Evolutionary conservation across 352 stramenopile species (phyloP), one percentile per base, ranked within the genome.

Genomic region (Phytophthora podocarpi): DNA sequence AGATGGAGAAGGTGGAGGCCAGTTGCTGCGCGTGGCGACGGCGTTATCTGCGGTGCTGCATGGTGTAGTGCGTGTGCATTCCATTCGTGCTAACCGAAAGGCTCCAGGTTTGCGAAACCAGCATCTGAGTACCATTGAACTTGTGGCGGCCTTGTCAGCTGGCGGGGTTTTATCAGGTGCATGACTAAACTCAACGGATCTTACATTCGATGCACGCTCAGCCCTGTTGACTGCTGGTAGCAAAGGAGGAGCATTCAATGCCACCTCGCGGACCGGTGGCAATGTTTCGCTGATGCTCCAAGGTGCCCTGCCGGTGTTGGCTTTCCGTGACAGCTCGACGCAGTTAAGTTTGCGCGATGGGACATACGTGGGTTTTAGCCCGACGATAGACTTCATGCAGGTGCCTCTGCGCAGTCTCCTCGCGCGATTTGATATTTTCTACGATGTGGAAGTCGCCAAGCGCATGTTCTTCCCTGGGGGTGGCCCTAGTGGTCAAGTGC

Each of bases 1-100:
- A 7, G 71, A 62, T 13, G 78, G 83, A 24, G 92, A 98, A 76
- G 92, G 92, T 40, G 92, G 92, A 45, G 92, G 92, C 0, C 92
- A 98, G 55, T 74, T 98, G 26, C 63, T 97, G 21, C 89, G 91
- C 4, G 88, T 97, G 27, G 71, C 89, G 1, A 82, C 88, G 32
- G 78, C 76, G 0, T 80, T 96, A 15, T 85, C 82, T 7, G 69
- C 77, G 3, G 78, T 97, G 23, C 64, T 92, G 27, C 58, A 75
- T 21, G 78, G 79, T 16, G 52, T 70, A 23, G 64, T 97, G 7
- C 64, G 56, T 1, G 79, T 98, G n/a, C 67, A 81, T 32, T 91
- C 85, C 10, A 96, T 97, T 50, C 80, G 88, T 40, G 78, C 77
- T 3, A 85, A 84, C 30, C 72, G 90, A 30, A 80, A 82, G 18